phyloP scores from a whole-genome alignment of 2,329 filamentous ascomycete genomes.

The Sporothrix schenckii region DNA sequence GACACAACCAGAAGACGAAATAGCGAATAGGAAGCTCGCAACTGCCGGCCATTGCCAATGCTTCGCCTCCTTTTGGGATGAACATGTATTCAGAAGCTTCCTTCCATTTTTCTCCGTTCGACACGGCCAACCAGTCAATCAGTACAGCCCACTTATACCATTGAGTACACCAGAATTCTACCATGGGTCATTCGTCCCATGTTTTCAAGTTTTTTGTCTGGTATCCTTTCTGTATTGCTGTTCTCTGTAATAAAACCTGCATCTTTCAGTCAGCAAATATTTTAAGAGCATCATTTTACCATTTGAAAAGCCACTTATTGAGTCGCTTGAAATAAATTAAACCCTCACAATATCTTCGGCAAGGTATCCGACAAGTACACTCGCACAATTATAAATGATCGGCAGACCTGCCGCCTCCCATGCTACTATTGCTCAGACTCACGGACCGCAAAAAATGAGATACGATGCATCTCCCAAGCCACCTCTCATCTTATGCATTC shows the following conservation, averaged over 20 bases:
- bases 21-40: not conserved
- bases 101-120: not conserved
- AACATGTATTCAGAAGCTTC: not conserved
- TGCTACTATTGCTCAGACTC: not conserved
- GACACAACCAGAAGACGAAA: not conserved
- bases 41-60: not conserved
- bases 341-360: constrained; percentile 12
- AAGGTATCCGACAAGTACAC: constrained; percentile 5
- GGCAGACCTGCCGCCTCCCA: constrained; percentile 7
- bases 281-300: not conserved
- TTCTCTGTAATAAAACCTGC: not conserved
- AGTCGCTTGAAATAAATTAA: constrained; percentile 11
- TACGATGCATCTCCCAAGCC: not conserved
- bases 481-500: constrained; percentile 17
- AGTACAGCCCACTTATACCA: constrained; percentile 15
- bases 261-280: not conserved
- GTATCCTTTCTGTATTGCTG: not conserved
- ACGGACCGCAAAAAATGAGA: not conserved
- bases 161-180: not conserved
- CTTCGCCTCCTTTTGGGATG: not conserved
- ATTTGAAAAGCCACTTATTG: not conserved
- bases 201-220: not conserved
- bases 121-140: not conserved
- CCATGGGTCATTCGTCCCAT: not conserved
- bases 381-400: constrained; percentile 12